Evolutionary conservation across 2,329 filamentous ascomycete genomes (phyloP).

Genomic region (Westerdykella ornata): DNA sequence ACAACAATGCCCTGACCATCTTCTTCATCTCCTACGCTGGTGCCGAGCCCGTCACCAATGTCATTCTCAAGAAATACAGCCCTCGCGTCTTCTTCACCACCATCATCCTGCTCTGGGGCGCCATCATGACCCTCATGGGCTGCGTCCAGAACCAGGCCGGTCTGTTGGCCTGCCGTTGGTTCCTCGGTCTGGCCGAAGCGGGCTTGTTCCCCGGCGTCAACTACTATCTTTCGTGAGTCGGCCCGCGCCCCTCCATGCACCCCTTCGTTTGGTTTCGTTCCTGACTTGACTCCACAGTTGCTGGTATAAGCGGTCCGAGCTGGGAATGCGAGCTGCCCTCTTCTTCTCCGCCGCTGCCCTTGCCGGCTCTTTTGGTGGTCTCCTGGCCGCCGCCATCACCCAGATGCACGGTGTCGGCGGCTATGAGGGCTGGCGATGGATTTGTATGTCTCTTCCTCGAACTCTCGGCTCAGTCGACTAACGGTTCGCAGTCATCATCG

Average conservation of each 20-base stretch:
- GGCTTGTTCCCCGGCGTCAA: slow-evolving; percentile 39
- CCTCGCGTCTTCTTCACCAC: slow-evolving; percentile 40
- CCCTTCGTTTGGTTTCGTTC: not conserved
- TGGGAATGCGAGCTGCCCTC: slow-evolving; percentile 49
- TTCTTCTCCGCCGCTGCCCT: slow-evolving; percentile 55
- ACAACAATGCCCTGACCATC: slow-evolving; percentile 58
- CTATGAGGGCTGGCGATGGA: slow-evolving; percentile 37
- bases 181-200: slow-evolving; percentile 36
- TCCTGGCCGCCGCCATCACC: slow-evolving; percentile 52
- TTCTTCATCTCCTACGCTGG: slow-evolving; percentile 55
- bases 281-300: slow-evolving; percentile 30
- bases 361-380: slow-evolving; percentile 55
- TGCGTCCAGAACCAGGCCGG: slow-evolving; percentile 37
- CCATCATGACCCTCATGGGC: slow-evolving; percentile 47
- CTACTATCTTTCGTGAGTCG: slow-evolving; percentile 51
- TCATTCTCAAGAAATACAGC: slow-evolving; percentile 55
- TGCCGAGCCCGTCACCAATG: slow-evolving; percentile 52
- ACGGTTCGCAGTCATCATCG: slow-evolving; percentile 27
- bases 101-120: slow-evolving; percentile 46
- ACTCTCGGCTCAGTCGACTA: slow-evolving; percentile 4
- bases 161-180: slow-evolving; percentile 33
- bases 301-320: slow-evolving; percentile 51
- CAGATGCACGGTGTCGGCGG: slow-evolving; percentile 55
- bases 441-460: slow-evolving; percentile 18
- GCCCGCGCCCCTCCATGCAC: slow-evolving; percentile 40